Base-by-base conservation (phyloP, 2,329 filamentous ascomycete species). In the Scytalidium sp. region DNA sequence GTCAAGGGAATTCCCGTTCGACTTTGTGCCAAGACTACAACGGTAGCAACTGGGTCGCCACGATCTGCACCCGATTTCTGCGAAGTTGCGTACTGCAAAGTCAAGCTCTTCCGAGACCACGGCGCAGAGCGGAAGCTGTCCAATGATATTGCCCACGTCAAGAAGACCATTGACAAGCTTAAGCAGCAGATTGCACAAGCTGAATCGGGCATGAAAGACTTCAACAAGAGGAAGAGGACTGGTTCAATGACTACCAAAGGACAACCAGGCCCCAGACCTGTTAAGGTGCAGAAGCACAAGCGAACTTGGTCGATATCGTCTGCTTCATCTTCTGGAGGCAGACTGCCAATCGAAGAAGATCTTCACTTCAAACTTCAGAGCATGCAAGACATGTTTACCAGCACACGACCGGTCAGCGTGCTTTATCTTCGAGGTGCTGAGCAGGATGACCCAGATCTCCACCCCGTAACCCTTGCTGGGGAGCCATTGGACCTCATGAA, bases 1-100 rank as follows among this genome's bases (percentile, higher is more conserved):
- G 94, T 99, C 44, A 99, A 97, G 70, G 94, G 94, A 29, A 97
- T 97, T 56, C 93, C 94, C 0, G 92, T 99, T 3, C 79, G 94
- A 49, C 79, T 97, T 1, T 97, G 93, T 67, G 85, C 92, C 13
- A 97, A 97, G 70, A 97, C 94, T 0, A 87, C 88, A 56, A 70
- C 85, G 10, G 52, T 93, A 1, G 71, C 78, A 0, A 70, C 75
- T 15, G 77, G 78, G 21, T 75, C 77, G 2, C 72, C 71, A 13
- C 70, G 72, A 3, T 67, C 75, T 1, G 64, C 70, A 8, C 75
- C 76, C 7, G 68, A 73, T 22, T 66, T 71, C 15, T 72, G 82
- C 1, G 92, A 97, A 67, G 85, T 96, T 19, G 93, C 89, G 67
- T 97, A 87, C 69, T 96, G 93, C 78, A 97, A 96, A 70, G 93